Base-by-base conservation (phyloP, 2,329 filamentous ascomycete species). In the Arthrobotrys entomopaga region DNA sequence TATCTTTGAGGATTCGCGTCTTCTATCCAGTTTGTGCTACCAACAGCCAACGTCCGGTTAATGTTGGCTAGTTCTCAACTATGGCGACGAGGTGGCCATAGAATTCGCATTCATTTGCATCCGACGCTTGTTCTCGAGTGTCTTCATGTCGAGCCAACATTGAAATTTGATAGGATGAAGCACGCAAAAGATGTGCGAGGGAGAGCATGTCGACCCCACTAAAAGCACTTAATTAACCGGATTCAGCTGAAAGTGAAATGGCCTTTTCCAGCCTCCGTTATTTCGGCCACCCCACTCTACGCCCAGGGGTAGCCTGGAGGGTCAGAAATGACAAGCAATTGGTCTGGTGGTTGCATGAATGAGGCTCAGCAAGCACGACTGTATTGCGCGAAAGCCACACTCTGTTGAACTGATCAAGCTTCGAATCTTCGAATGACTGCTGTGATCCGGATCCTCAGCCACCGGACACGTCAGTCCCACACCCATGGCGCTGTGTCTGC, bases 191-290 rank as follows among this genome's bases (percentile, higher is more conserved):
- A 59, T 38, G 64, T 53, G 43, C 64, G 34, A 11, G 38, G 64
- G 26, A 29, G 26, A 29, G 7, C 26, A 3, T 29, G 26, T 42
- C 38, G 53, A 11, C 61, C 69, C 56, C 56, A 74, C 63, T 40
- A 64, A 19, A n/a, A 46, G 70, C 63, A 74, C 63, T 74, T 74
- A 74, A 74, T 74, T 74, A 74, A 74, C 70, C 70, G 70, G 70
- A 74, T 74, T 74, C 70, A 74, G 70, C 70, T 74, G 70, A 74
- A 66, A 54, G 48, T 64, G 57, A 57, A 38, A 57, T 7, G 29
- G 29, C 29, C 29, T 46, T 19, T 67, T 74, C 70, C 63, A 74
- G 70, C 70, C 70, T 67, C 58, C 61, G 26, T 50, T 70, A 74
- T 74, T 74, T 74, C 70, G 61, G 56, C 34, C 63, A 67, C 63